Conservation (phyloP, 2,329 filamentous ascomycete species). For the Hyphodiscus sp. region DNA sequence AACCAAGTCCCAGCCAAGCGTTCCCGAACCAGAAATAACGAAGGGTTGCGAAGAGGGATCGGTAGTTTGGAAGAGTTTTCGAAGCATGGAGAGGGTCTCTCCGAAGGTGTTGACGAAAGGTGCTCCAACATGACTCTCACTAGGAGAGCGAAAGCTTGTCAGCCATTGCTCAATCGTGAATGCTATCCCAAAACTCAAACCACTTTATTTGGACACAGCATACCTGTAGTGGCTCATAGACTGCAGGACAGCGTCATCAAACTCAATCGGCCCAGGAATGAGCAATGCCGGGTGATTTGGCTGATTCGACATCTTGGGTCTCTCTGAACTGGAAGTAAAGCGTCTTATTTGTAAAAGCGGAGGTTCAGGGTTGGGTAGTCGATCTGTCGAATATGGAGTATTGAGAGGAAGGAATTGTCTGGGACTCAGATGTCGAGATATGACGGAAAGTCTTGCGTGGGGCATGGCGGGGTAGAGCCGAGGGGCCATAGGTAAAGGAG, state of each 20-base stretch:
- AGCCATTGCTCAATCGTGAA: too few species aligned
- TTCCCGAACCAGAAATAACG: constrained; percentile 89
- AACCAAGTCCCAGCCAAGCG: constrained; percentile 93
- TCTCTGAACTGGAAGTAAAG: constrained; percentile 16
- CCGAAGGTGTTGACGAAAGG: constrained; percentile 88
- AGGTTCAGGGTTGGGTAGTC: constrained; percentile 21
- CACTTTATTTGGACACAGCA: constrained; percentile 19
- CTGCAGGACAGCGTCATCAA: constrained; percentile 91
- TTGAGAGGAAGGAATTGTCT: constrained; percentile 27
- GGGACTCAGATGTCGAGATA: constrained; percentile 30
- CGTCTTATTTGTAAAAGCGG: constrained; percentile 7
- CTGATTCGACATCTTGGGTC: constrained; percentile 50
- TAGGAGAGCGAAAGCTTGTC: constrained; percentile 31
- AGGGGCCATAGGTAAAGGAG: background rate
- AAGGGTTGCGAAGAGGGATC: constrained; percentile 81
- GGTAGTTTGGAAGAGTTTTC: constrained; percentile 90
- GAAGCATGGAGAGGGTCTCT: constrained; percentile 79
- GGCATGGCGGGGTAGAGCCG: constrained; percentile 14
- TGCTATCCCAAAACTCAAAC: background rate
- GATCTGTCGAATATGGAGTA: constrained; percentile 25
- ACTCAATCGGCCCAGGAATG: constrained; percentile 96
- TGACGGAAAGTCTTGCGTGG: constrained; percentile 27
- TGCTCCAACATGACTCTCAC: constrained; percentile 88
- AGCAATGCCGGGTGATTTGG: constrained; percentile 66
- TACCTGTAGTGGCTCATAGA: constrained; percentile 94